Evolutionary conservation across 768 basidiomycete genomes (phyloP).

Genomic region (Pisolithus tinctorius): DNA sequence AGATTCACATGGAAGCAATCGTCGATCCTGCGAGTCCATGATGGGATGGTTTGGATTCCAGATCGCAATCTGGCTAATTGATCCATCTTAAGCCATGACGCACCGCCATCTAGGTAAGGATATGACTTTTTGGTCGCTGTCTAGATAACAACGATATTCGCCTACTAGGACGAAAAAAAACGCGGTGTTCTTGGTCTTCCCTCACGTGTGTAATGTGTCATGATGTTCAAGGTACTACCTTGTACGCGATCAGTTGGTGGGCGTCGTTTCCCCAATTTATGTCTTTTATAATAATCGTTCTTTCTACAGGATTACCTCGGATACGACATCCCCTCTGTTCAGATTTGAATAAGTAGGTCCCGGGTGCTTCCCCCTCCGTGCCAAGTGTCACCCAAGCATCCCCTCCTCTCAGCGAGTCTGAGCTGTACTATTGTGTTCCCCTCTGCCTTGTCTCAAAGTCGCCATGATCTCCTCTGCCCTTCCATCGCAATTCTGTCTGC

Average conservation of each 20-base stretch:
- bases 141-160: neutral
- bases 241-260: slow-evolving; percentile 21
- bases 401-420: slow-evolving; percentile 21
- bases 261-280: slow-evolving; percentile 19
- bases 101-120: neutral
- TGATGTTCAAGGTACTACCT: slow-evolving; percentile 19
- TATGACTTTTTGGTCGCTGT: neutral
- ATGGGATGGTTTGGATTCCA: slow-evolving; percentile 3
- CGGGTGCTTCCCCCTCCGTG: slow-evolving; percentile 3
- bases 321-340: slow-evolving; percentile 12
- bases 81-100: slow-evolving; percentile 2
- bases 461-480: slow-evolving; percentile 26
- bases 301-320: slow-evolving; percentile 15
- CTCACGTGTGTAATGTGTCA: slow-evolving; percentile 26
- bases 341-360: slow-evolving; percentile 26
- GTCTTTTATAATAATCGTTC: slow-evolving; percentile 15
- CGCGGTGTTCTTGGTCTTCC: slow-evolving; percentile 24
- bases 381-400: slow-evolving; percentile 5
- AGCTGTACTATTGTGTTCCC: slow-evolving; percentile 13
- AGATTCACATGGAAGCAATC: slow-evolving; percentile 10
- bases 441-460: slow-evolving; percentile 6
- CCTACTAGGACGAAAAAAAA: slow-evolving; percentile 17
- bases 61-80: slow-evolving; percentile 14
- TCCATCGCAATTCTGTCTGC: slow-evolving; percentile 30
- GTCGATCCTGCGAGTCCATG: slow-evolving; percentile 17